A percentile compares a stretch with the other conserved stretches of the same genome.
Conservation (phyloP, 129 eudicot species). For the Arctium minus region DNA sequence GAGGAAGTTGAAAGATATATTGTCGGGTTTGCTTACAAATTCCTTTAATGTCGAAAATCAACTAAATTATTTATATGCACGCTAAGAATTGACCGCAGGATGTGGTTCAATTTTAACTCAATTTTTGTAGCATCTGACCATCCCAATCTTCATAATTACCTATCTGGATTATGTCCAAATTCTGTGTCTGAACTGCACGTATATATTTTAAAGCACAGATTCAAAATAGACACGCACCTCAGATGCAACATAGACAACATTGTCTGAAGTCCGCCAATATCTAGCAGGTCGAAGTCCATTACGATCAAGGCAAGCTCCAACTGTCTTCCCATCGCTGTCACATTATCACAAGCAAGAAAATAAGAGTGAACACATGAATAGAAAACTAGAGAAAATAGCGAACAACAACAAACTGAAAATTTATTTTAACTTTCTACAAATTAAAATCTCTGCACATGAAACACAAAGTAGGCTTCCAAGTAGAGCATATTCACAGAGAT, state of each 20-base stretch:
- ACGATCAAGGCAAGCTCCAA: conserved; percentile 97
- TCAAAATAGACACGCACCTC: conserved; percentile 52
- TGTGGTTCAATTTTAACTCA: neutral
- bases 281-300: conserved; percentile 99
- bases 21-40: neutral
- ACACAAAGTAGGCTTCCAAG: too few species aligned
- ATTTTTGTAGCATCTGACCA: neutral
- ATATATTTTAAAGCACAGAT: neutral
- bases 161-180: conserved; percentile 3
- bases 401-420: neutral
- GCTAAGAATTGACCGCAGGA: neutral
- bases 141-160: neutral
- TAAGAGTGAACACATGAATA: neutral
- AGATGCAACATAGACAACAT: conserved; percentile 98
- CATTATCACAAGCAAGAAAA: neutral
- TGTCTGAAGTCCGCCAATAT: conserved; percentile 96
- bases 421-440: neutral
- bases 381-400: neutral
- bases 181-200: neutral
- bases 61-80: neutral
- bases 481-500: too few species aligned
- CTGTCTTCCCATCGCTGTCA: conserved; percentile 94
- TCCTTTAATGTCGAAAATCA: conserved; percentile 1
- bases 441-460: too few species aligned
- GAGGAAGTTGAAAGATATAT: neutral